Evolutionary conservation across 768 basidiomycete species (phyloP).

Genomic region (Psilocybe subaeruginosa): DNA sequence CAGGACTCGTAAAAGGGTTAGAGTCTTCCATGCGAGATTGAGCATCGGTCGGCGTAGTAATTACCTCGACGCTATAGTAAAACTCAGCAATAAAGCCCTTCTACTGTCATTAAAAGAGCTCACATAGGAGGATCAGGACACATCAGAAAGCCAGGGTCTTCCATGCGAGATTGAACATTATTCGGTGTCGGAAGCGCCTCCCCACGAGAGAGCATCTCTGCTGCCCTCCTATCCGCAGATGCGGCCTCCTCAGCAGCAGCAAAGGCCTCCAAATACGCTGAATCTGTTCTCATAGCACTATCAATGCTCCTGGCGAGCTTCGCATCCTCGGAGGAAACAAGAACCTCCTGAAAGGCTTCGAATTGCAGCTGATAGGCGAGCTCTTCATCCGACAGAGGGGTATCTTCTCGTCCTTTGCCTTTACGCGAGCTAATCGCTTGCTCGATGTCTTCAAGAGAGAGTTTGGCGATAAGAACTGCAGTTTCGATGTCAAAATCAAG

Average conservation of each 20-base stretch:
- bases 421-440: constrained; percentile 30
- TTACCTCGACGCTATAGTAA: no score
- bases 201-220: neutral
- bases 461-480: constrained; percentile 35
- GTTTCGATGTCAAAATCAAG: constrained; percentile 32
- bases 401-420: constrained; percentile 31
- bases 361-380: constrained; percentile 40
- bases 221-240: constrained; percentile 36
- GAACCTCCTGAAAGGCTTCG: constrained; percentile 25
- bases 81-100: no score
- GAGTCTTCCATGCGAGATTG: no score
- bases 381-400: constrained; percentile 37
- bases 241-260: constrained; percentile 31
- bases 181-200: neutral
- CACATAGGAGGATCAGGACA: neutral
- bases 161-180: neutral
- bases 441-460: constrained; percentile 39
- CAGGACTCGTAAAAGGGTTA: no score
- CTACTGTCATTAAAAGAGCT: no score
- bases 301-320: constrained; percentile 40
- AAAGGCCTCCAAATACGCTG: constrained; percentile 25
- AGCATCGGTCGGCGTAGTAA: no score
- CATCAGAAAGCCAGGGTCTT: neutral
- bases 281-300: constrained; percentile 34
- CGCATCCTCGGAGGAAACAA: constrained; percentile 31